Evolutionary conservation across 176 grass and related monocot genomes (phyloP).

Genomic region (Oryza nivara): DNA sequence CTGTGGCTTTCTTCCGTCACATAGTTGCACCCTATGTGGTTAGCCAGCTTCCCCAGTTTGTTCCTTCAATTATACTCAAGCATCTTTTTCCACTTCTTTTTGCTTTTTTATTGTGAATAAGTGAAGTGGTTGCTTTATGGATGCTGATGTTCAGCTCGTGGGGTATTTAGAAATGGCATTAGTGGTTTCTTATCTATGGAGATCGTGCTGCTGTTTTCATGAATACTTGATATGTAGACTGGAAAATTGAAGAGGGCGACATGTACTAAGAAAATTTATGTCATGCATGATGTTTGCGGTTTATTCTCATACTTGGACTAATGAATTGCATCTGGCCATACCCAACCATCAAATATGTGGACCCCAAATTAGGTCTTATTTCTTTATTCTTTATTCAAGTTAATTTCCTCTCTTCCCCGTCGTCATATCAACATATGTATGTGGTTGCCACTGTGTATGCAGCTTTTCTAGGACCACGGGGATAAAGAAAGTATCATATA

Average conservation of each 20-base stretch:
- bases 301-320: background rate
- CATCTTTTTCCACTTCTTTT: constrained; percentile 1
- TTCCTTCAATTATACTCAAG: constrained; percentile 37
- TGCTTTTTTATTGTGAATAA: constrained; percentile 22
- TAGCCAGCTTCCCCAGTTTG: constrained; percentile 31
- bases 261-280: background rate
- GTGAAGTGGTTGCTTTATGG: constrained; percentile 30
- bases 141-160: constrained; percentile 30
- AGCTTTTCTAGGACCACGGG: background rate
- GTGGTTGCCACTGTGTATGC: background rate
- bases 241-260: constrained; percentile 9
- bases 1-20: constrained; percentile 31
- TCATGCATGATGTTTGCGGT: background rate
- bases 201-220: constrained; percentile 11
- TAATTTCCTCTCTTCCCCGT: background rate
- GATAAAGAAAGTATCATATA: background rate
- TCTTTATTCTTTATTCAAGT: constrained; percentile 4
- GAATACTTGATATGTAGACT: background rate
- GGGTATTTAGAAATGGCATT: background rate
- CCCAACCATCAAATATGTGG: constrained; percentile 7
- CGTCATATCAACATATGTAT: background rate
- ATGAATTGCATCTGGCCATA: background rate
- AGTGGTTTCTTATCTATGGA: constrained; percentile 19
- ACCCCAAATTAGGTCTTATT: background rate
- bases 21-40: constrained; percentile 36